Conservation (phyloP, 1,284 basidiomycete species). For the Cryptococcus deneoformans region DNA sequence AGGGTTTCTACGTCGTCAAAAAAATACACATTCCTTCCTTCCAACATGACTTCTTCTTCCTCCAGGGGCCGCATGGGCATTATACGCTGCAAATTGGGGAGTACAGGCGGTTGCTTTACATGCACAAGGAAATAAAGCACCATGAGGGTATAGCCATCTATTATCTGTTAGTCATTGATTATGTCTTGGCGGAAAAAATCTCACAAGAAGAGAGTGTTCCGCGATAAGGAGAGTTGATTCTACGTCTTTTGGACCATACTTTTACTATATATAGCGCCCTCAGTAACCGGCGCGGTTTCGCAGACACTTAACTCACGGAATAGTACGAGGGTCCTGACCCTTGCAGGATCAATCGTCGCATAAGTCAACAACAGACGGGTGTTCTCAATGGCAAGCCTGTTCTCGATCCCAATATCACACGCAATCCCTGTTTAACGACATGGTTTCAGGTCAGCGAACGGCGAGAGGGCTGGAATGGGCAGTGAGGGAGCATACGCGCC, state of each 20-base stretch:
- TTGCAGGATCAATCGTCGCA: slow-evolving; percentile 92
- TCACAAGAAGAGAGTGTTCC: slow-evolving; percentile 87
- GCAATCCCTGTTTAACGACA: slow-evolving; percentile 57
- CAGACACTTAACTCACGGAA: slow-evolving; percentile 60
- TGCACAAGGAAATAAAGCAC: slow-evolving; percentile 97
- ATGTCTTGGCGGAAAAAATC: slow-evolving; percentile 7
- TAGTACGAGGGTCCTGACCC: slow-evolving; percentile 89
- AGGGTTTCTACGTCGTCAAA: slow-evolving; percentile 89
- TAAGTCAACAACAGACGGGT: slow-evolving; percentile 95
- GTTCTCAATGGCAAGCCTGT: slow-evolving; percentile 93
- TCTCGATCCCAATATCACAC: slow-evolving; percentile 99
- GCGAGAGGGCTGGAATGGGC: no score
- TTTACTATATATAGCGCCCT: slow-evolving; percentile 62
- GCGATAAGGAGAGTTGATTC: slow-evolving; percentile 97
- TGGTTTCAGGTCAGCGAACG: no score
- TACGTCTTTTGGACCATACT: slow-evolving; percentile 97
- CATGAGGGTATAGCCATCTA: slow-evolving; percentile 90
- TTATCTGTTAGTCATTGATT: background rate
- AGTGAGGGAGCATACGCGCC: no score
- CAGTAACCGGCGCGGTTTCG: no score
- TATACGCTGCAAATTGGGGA: slow-evolving; percentile 88
- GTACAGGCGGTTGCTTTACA: slow-evolving; percentile 90
- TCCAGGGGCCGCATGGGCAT: slow-evolving; percentile 78
- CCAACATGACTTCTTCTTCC: slow-evolving; percentile 83
- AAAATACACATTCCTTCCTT: slow-evolving; percentile 90